Evolutionary conservation across 495 filamentous ascomycete species (phyloP).

Genomic region (Darksidea phi): DNA sequence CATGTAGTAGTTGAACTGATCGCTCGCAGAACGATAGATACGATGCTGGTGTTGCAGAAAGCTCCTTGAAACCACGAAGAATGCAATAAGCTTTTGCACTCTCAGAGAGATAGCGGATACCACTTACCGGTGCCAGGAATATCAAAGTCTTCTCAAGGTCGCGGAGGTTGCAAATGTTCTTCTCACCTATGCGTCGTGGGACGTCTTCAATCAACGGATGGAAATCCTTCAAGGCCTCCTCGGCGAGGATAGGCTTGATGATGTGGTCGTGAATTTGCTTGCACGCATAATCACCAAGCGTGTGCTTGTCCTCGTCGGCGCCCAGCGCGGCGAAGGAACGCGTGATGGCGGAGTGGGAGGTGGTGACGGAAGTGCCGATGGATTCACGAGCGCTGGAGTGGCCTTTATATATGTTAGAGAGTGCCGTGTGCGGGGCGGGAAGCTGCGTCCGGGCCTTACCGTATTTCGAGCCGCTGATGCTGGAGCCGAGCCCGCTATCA

Average conservation of each 20-base stretch:
- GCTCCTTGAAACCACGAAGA: conserved; percentile 66
- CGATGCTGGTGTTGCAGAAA: conserved; percentile 60
- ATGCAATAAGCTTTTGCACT: conserved; percentile 65
- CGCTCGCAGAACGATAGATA: conserved; percentile 84
- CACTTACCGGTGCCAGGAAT: conserved; percentile 85
- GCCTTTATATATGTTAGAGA: conserved; percentile 36
- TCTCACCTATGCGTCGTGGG: conserved; percentile 70
- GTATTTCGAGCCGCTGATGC: conserved; percentile 48
- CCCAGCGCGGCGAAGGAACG: conserved; percentile 44
- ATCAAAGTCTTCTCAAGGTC: conserved; percentile 89
- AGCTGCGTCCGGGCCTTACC: conserved; percentile 29
- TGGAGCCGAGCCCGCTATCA: conserved; percentile 63
- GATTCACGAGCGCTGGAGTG: conserved; percentile 36
- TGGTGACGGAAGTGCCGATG: conserved; percentile 31
- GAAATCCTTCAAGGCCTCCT: conserved; percentile 66
- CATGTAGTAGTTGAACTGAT: conserved; percentile 80
- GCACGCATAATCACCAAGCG: conserved; percentile 52
- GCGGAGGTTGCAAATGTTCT: conserved; percentile 78
- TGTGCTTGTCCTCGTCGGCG: conserved; percentile 41
- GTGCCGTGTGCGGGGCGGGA: background rate
- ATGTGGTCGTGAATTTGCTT: conserved; percentile 58
- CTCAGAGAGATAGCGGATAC: conserved; percentile 45
- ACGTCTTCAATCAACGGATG: conserved; percentile 72
- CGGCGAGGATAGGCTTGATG: conserved; percentile 56
- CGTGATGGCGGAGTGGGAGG: conserved; percentile 47